Base-by-base conservation (phyloP, 2,329 filamentous ascomycete species). In the Periconia digitata region DNA sequence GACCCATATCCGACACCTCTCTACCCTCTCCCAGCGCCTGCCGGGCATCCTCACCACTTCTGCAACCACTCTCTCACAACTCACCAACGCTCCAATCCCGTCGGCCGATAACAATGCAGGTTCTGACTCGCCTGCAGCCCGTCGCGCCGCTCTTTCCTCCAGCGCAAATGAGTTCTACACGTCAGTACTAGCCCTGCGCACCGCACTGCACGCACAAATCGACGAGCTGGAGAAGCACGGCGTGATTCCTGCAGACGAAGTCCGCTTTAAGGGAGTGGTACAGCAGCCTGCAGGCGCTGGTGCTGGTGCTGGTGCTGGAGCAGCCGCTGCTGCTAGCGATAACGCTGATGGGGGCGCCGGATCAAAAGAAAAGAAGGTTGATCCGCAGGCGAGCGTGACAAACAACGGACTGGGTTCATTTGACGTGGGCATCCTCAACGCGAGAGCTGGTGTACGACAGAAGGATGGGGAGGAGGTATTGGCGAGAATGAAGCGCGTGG, bases 371-470 rank as follows among this genome's bases (percentile, higher is more conserved):
- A 29, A 50, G 37, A 40, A 38, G 27, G 48, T 43, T 20, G 61
- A 67, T 39, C 49, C 57, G 2, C 62, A 67, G 40, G 60, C 53
- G 5, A 53, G 50, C 6, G 63, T 72, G 10, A 75, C 66, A 44
- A 78, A 78, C 56, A 74, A 73, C 12, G 77, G 77, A 7, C 56
- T 79, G 38, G 77, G 77, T 7, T 68, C 72, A 74, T 76, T 96
- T 44, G 92, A 96, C 66, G 86, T 95, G 13, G 92, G 92, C 24
- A 92, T 89, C 83, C 73, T 97, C 60, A 97, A 96, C 67, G 92
- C 89, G 62, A 82, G 90, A 48, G 90, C 89, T 52, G 87, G 89
- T 54, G 86, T 86, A 54, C 89, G 89, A 47, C 83, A 85, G 61
- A 87, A 90, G 54, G 94, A 92, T 79, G 90, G 95, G 65, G 82